Base-by-base conservation (phyloP, 2,329 filamentous ascomycete genomes). In the Colletotrichum higginsianum region DNA sequence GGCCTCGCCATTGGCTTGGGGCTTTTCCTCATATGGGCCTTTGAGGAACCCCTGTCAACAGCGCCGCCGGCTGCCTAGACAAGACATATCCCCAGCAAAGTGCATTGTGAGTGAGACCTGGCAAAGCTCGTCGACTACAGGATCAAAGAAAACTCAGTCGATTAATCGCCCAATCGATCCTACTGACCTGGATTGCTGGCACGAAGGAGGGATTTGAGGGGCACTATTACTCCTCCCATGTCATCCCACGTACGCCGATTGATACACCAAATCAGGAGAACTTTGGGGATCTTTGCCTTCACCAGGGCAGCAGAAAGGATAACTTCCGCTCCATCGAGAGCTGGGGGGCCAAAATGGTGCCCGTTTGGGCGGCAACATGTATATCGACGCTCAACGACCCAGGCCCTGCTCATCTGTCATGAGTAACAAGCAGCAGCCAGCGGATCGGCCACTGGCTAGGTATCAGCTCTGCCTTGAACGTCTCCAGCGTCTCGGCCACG, bases 31-130 rank as follows among this genome's bases (percentile, higher is more conserved):
- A n/a, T 58, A 55, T 40, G 67, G 63, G 64, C 50, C 57, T 49
- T 56, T 23, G 21, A 40, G 16, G 35, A 38, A 42, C 46, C 64
- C 64, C 52, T 71, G 68, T 47, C 23, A 30, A 26, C 50, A 26
- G 49, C 18, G 64, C 44, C 35, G 64, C 7, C 68, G 65, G 58
- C 64, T 72, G 69, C 58, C 65, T 64, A 64, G 53, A 69, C 38
- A 47, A 9, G 46, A 60, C 9, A 63, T 8, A 2, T 13, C 35
- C 21, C 30, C 44, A 12, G n/a, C 26, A 15, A 21, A 21, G 18
- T 50, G n/a, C 30, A 30, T 50, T n/a, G n/a, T 35, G 46, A 50
- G 46, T 35, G 46, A 50, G 46, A 40, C n/a, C 47, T 26, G 30
- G 5, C 30, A n/a, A 38, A 23, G 26, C 30, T 40, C 30, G 50